phyloP scores from a whole-genome alignment of 768 basidiomycete species.

The Auricularia auricula-judae region DNA sequence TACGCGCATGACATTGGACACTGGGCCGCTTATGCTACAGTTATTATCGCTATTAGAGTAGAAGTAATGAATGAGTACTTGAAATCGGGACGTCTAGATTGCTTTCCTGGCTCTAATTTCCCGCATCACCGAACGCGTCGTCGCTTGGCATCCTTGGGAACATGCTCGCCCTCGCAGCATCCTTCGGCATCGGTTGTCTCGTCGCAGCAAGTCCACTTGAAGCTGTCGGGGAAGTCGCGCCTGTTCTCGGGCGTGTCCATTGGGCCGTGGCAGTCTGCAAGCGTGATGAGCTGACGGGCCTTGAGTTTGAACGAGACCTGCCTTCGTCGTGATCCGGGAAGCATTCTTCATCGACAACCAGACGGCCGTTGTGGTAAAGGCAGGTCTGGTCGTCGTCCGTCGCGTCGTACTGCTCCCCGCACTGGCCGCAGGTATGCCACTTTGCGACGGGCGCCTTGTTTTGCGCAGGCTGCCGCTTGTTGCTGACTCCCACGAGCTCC shows the following conservation, averaged over 20 bases:
- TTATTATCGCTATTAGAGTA: not conserved
- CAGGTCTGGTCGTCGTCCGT: slow-evolving; percentile 33
- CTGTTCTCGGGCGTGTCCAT: slow-evolving; percentile 33
- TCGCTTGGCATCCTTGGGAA: not conserved
- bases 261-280: slow-evolving; percentile 28
- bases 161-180: slow-evolving; percentile 6
- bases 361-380: slow-evolving; percentile 40
- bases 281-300: not conserved
- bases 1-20: not conserved
- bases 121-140: not conserved
- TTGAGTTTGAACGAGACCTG: not conserved
- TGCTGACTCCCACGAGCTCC: slow-evolving; percentile 31
- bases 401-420: slow-evolving; percentile 36
- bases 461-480: not conserved
- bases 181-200: slow-evolving; percentile 25
- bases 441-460: slow-evolving; percentile 8
- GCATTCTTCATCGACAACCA: slow-evolving; percentile 28
- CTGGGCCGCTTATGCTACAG: not conserved
- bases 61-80: not conserved
- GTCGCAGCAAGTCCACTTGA: slow-evolving; percentile 43
- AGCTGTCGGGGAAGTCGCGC: slow-evolving; percentile 33
- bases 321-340: slow-evolving; percentile 38
- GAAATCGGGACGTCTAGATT: too few species aligned
- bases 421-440: slow-evolving; percentile 39
- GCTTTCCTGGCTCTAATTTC: too few species aligned